Evolutionary conservation across 164 flowering plant species (phyloP).

Genomic region (Vitis amurensis): DNA sequence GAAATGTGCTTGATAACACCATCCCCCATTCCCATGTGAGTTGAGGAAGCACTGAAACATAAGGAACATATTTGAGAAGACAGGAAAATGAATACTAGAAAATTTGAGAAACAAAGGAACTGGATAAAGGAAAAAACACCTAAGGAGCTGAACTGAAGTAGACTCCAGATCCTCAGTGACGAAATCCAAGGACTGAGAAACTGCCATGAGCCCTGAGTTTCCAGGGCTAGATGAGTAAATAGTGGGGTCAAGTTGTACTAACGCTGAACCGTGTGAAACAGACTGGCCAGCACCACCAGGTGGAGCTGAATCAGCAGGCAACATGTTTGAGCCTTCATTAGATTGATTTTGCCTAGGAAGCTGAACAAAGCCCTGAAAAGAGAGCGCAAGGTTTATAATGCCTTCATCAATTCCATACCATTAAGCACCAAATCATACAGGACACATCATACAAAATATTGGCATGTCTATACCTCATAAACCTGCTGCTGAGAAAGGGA

Average conservation of each 20-base stretch:
- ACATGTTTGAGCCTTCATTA: conserved; percentile 54
- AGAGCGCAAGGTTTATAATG: conserved; percentile 1
- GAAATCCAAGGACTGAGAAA: conserved; percentile 56
- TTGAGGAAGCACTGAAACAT: conserved; percentile 49
- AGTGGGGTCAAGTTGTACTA: conserved; percentile 52
- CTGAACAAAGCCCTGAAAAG: conserved; percentile 80
- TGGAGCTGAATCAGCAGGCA: conserved; percentile 49
- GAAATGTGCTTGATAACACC: conserved; percentile 39
- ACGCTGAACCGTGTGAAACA: conserved; percentile 44
- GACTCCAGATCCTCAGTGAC: conserved; percentile 61
- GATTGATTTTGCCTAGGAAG: conserved; percentile 94
- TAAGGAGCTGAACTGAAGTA: conserved; percentile 44
- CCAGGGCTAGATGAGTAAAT: conserved; percentile 53
- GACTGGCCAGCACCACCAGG: conserved; percentile 48
- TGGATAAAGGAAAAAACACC: conserved; percentile 33
- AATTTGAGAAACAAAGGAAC: background rate
- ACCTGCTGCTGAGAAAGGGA: conserved; percentile 89
- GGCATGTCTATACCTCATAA: conserved; percentile 65
- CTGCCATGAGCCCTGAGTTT: conserved; percentile 44
- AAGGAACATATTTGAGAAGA: background rate
- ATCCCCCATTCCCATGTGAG: conserved; percentile 48
- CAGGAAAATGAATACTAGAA: background rate
- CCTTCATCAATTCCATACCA: background rate
- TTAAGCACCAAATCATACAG: background rate
- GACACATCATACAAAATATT: background rate